Evolutionary conservation across 2,329 filamentous ascomycete genomes (phyloP).

Genomic region (Fusarium brevicatenulatum): DNA sequence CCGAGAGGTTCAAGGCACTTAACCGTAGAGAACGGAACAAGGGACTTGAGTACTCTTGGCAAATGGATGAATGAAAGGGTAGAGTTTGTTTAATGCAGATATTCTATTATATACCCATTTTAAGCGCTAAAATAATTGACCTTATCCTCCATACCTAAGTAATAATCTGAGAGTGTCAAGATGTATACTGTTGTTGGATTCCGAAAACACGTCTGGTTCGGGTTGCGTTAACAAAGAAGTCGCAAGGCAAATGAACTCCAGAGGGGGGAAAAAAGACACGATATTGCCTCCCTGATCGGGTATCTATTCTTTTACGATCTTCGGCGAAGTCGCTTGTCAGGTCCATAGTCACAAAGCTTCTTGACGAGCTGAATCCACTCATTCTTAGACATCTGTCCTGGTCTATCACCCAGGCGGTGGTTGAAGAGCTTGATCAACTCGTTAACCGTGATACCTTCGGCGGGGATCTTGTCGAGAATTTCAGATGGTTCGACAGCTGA

Average conservation of each 20-base stretch:
- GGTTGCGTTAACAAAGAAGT: not conserved
- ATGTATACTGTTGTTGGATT: not conserved
- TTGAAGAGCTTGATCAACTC: conserved; percentile 65
- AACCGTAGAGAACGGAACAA: conserved; percentile 81
- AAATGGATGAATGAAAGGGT: conserved; percentile 82
- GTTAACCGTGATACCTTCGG: conserved; percentile 64
- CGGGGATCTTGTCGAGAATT: conserved; percentile 64
- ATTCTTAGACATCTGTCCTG: conserved; percentile 61
- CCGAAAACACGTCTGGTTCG: not conserved
- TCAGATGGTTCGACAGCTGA: conserved; percentile 60
- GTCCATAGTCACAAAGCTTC: conserved; percentile 62
- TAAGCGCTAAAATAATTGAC: conserved; percentile 11
- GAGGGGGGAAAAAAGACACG: not conserved
- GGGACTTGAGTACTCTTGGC: conserved; percentile 90
- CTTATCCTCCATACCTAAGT: not conserved
- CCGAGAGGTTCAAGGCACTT: conserved; percentile 87
- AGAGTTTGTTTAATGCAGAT: conserved; percentile 16
- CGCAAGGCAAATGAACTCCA: conserved; percentile 7
- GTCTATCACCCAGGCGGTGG: conserved; percentile 61
- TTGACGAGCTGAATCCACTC: conserved; percentile 71
- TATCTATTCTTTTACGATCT: conserved; percentile 45
- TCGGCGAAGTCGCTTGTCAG: conserved; percentile 63
- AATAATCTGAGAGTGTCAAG: not conserved
- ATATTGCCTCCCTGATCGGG: conserved; percentile 1
- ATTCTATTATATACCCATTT: conserved; percentile 42